Conservation (phyloP, 345 rosid genomes). For the Gossypium ekmanianum region DNA sequence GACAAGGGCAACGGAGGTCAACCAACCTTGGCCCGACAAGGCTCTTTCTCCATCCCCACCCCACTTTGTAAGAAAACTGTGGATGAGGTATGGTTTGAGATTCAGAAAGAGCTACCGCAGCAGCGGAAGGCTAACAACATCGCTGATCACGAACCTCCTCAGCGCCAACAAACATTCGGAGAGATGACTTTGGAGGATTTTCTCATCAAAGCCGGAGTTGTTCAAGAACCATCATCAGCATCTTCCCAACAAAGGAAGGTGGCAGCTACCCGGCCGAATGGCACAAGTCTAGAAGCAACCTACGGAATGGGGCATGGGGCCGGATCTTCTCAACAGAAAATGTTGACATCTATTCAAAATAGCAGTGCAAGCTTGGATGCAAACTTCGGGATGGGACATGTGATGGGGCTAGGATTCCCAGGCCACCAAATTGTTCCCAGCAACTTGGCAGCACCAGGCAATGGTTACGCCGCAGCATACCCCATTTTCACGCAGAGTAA, state of each 20-base stretch:
- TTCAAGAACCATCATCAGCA: conserved; percentile 40
- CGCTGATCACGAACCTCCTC: conserved; percentile 27
- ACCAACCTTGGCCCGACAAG: conserved; percentile 42
- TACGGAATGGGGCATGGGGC: neutral
- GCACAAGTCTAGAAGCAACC: neutral
- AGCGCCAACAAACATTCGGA: conserved; percentile 59
- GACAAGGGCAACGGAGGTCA: neutral
- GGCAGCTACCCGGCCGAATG: neutral
- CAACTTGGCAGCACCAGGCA: conserved; percentile 16
- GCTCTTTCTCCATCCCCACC: conserved; percentile 68
- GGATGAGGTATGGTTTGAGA: conserved; percentile 85
- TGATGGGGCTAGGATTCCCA: conserved; percentile 32
- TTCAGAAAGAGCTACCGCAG: conserved; percentile 50
- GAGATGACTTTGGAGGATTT: conserved; percentile 88
- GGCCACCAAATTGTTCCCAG: conserved; percentile 19
- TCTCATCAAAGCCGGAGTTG: conserved; percentile 75
- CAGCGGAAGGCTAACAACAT: conserved; percentile 16
- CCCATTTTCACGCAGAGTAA: conserved; percentile 29
- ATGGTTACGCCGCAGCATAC: conserved; percentile 27
- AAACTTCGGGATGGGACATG: conserved; percentile 27
- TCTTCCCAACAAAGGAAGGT: neutral
- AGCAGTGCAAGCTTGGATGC: conserved; percentile 26
- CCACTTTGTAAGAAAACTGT: conserved; percentile 82
- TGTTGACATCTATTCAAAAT: conserved; percentile 15
- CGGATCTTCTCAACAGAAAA: conserved; percentile 9